These are phyloP conservation scores for Botryococcus braunii DNA, from an alignment of 163 green algal species.

Conservation along the genomic window DNA sequence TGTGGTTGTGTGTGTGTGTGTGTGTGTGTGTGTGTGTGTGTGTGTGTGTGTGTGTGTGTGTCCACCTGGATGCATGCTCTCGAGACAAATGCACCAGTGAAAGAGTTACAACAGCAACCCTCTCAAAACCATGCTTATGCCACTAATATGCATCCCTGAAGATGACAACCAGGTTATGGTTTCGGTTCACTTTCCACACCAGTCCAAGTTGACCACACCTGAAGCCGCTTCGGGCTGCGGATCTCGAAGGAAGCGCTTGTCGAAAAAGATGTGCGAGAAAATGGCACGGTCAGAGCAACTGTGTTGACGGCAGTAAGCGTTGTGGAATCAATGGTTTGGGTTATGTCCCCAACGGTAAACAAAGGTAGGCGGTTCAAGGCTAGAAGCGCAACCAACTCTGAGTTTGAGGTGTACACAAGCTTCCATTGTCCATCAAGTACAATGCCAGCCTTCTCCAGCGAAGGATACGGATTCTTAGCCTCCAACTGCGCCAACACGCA, in stretches of 20 bases:
- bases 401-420: slow-evolving; percentile 69
- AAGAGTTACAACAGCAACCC: too few species aligned
- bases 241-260: slow-evolving; percentile 44
- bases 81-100: too few species aligned
- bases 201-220: too few species aligned
- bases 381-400: slow-evolving; percentile 50
- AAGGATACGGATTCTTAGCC: slow-evolving; percentile 55
- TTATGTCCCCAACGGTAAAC: slow-evolving; percentile 62
- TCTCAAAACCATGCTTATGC: too few species aligned
- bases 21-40: too few species aligned
- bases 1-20: too few species aligned
- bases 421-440: slow-evolving; percentile 56
- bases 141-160: background rate
- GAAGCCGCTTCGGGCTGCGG: slow-evolving; percentile 49
- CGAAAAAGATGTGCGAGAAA: slow-evolving; percentile 34
- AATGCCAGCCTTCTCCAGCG: slow-evolving; percentile 29
- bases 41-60: too few species aligned
- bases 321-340: slow-evolving; percentile 46
- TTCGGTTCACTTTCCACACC: background rate
- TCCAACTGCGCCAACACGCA: too few species aligned
- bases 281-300: slow-evolving; percentile 27
- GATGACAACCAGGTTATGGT: background rate
- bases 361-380: slow-evolving; percentile 48
- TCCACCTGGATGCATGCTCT: too few species aligned
- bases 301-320: slow-evolving; percentile 56